Base-by-base conservation (phyloP, 2,329 filamentous ascomycete genomes). In the Chrysoporthe deuterocubensis region DNA sequence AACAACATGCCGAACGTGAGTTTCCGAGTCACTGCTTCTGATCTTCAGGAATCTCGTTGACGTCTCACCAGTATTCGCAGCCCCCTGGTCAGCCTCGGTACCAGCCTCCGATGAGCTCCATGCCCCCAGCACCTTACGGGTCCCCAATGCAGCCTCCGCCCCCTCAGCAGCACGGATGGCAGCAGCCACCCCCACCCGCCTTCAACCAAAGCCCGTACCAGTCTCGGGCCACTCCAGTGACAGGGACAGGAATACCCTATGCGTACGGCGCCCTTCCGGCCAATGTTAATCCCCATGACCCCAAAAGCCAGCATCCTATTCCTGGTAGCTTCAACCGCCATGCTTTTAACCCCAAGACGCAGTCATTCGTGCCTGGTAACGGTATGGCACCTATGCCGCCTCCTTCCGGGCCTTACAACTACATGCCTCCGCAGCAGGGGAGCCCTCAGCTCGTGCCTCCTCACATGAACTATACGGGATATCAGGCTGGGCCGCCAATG, bases 311-410 rank as follows among this genome's bases (percentile, higher is more conserved):
- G 75, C 93, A 97, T 76, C 92, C 93, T 6, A 89, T 96, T 67
- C 92, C 93, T 16, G 93, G 93, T 46, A 96, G 91, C 79, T 96
- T 88, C 76, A 74, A 72, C 64, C 87, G 94, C 67, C 92, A 93
- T 73, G 89, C 91, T 14, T 97, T 98, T 81, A 97, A 97, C 76
- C 95, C 94, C 0, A 94, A 97, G 80, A 97, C 92, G 18, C 92
- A 97, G 75, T 92, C 94, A 0, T 97, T 98, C 78, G 88, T 97
- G 34, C 95, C 95, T 1, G 82, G 87, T 69, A 82, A 78, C 71
- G 81, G 82, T 37, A 83, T 85, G 76, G 78, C 81, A 42, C 80
- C 83, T 3, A 81, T 83, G 71, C 84, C 82, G 52, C 80, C 80
- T 43, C 80, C 83, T 6, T 80, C 83, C 69, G 81, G 81, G 18